Base-by-base conservation (phyloP, 345 rosid genomes). In the Eucalyptus sp. region DNA sequence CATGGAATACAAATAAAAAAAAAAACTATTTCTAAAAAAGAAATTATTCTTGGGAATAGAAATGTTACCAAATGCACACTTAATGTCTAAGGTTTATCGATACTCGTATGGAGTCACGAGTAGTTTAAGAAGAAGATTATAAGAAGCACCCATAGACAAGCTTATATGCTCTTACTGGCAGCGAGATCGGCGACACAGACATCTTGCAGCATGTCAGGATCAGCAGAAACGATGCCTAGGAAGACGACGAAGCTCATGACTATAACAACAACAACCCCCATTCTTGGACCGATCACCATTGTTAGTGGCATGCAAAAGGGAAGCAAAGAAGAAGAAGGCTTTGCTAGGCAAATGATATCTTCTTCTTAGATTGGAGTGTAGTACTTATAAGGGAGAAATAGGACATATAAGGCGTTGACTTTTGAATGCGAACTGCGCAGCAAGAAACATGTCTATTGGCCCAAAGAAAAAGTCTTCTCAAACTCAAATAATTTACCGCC, bases 191-290 rank as follows among this genome's bases (percentile, higher is more conserved):
- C 98, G 44, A 96, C 99, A 86, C 96, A 96, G 43, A 96, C 66
- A 91, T 96, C 99, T 93, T 96, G 99, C 88, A 96, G 98, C 91
- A 90, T 20, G 86, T 93, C 95, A 24, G 94, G 92, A 90, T 96
- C 98, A 24, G 96, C 95, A 18, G 87, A 5, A 79, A 92, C 89
- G 64, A 89, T 41, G 88, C 88, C 87, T 83, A 92, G 80, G 51
- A 81, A 80, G 66, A 88, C 2, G 43, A 79, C 51, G 2, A 88
- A 64, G 41, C 52, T 66, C 81, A 66, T 44, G 25, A 66, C 44
- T 4, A 44, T n/a, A 31, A 86, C 60, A 51, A 31, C 10, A 8
- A 25, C 6, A 31, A 27, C 43, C 33, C 14, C 64, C 58, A 71
- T 37, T 37, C 81, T 18, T 71, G 44, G 27, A 71, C 25, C 46